A percentile compares a stretch with the other conserved stretches of the same genome.
phyloP scores from a whole-genome alignment of 2,329 filamentous ascomycete genomes.

The Coniochaeta ligniaria region DNA sequence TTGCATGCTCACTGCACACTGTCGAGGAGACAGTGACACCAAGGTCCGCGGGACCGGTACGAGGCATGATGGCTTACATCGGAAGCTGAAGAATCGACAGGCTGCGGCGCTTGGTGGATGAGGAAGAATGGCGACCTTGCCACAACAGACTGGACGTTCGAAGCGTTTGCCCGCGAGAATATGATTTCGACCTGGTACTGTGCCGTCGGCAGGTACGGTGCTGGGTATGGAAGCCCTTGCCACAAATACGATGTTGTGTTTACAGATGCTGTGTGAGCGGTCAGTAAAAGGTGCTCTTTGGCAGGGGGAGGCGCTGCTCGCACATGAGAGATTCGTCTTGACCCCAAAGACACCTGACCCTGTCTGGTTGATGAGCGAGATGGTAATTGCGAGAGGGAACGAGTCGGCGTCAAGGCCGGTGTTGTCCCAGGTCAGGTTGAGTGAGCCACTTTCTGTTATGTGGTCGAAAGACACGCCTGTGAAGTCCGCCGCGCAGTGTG shows the following conservation, averaged over 20 bases:
- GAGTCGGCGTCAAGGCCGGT: background rate
- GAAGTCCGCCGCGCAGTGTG: background rate
- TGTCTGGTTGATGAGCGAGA: conserved; percentile 1
- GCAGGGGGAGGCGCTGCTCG: background rate
- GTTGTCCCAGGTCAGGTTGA: background rate
- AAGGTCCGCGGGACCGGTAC: background rate
- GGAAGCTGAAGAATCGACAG: background rate
- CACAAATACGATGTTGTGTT: conserved; percentile 14
- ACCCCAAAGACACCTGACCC: background rate
- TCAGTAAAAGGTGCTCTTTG: background rate
- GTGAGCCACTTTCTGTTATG: background rate
- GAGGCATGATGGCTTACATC: background rate
- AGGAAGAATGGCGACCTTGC: conserved; percentile 16
- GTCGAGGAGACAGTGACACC: background rate
- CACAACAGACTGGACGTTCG: conserved; percentile 6
- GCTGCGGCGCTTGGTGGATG: background rate
- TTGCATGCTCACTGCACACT: background rate
- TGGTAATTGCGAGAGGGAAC: background rate
- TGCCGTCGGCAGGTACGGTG: conserved; percentile 13
- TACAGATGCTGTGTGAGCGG: conserved; percentile 4
- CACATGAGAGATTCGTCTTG: background rate
- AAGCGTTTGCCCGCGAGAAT: conserved; percentile 6
- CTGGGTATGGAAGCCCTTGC: conserved; percentile 15
- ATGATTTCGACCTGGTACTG: conserved; percentile 19
- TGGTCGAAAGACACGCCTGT: background rate